Evolutionary conservation across 2,329 filamentous ascomycete species (phyloP).

Genomic region (Allantophomopsis lycopodina): DNA sequence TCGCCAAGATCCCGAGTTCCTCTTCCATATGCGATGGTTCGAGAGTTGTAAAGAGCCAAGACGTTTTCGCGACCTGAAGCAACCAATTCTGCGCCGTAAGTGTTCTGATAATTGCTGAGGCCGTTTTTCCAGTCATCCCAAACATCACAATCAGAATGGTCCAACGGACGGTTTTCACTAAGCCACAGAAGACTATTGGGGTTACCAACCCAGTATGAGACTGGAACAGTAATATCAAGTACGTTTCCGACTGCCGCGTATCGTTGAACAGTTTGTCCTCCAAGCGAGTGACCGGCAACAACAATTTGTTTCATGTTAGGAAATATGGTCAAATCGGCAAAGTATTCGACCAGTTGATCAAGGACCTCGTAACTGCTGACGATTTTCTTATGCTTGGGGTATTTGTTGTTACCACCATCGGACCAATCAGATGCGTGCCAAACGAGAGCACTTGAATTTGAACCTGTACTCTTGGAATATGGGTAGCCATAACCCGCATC

Average conservation of each 20-base stretch:
- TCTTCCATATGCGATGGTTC: conserved; percentile 19
- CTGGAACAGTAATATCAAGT: conserved; percentile 9
- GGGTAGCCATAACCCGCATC: conserved; percentile 21
- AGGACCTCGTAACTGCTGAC: conserved; percentile 19
- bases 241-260: conserved; percentile 18
- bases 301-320: conserved; percentile 22
- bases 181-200: conserved; percentile 21
- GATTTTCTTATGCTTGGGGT: conserved; percentile 11
- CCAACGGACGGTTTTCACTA: conserved; percentile 15
- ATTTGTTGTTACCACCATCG: conserved; percentile 19
- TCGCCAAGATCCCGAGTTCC: conserved; percentile 20
- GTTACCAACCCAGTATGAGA: conserved; percentile 20
- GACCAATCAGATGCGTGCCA: conserved; percentile 21
- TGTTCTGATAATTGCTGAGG: conserved; percentile 15
- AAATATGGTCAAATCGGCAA: conserved; percentile 16
- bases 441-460: conserved; percentile 18
- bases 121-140: conserved; percentile 22
- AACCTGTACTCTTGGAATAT: conserved; percentile 15
- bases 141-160: conserved; percentile 13
- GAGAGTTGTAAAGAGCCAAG: conserved; percentile 18
- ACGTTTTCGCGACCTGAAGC: conserved; percentile 15
- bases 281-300: conserved; percentile 21
- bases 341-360: conserved; percentile 21
- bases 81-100: conserved; percentile 13
- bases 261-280: conserved; percentile 19